phyloP scores from a whole-genome alignment of 495 filamentous ascomycete species.

The Jackrogersella minutella region DNA sequence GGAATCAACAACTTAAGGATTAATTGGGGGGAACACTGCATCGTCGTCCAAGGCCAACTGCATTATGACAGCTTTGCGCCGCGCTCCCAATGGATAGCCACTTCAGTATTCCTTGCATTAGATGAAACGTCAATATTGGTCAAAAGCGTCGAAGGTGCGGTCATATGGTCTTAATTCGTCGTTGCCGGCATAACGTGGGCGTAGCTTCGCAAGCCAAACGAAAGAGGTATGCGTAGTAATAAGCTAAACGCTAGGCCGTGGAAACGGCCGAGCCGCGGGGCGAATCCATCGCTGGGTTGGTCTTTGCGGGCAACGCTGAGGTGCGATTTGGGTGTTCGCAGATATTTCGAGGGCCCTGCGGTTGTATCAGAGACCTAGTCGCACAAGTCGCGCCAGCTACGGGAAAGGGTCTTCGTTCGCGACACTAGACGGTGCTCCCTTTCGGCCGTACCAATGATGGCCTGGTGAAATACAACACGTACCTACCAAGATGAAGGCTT shows the following conservation, averaged over 20 bases:
- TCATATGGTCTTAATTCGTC: constrained; percentile 37
- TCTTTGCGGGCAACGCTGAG: constrained; percentile 23
- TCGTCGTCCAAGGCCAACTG: constrained; percentile 29
- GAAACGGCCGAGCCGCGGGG: constrained; percentile 30
- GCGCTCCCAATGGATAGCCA: constrained; percentile 21
- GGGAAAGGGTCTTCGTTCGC: constrained; percentile 7
- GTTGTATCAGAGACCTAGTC: constrained; percentile 8
- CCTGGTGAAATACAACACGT: constrained; percentile 30
- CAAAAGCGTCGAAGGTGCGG: constrained; percentile 25
- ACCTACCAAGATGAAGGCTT: constrained; percentile 23
- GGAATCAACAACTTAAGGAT: constrained; percentile 23
- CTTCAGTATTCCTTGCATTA: constrained; percentile 37
- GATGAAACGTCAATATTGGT: constrained; percentile 40
- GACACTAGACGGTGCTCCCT: constrained; percentile 19
- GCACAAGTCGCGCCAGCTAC: constrained; percentile 22
- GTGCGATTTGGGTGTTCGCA: constrained; percentile 21
- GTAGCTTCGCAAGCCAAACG: constrained; percentile 16
- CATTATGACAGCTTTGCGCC: constrained; percentile 31
- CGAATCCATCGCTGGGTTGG: constrained; percentile 1
- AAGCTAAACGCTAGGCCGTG: constrained; percentile 29
- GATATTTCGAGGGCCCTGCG: constrained; percentile 17
- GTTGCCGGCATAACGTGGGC: constrained; percentile 31
- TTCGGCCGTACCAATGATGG: constrained; percentile 40
- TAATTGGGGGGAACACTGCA: constrained; percentile 10
- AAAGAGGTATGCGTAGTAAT: constrained; percentile 20